Conservation (phyloP, 768 basidiomycete genomes). For the Kwoniella botswanensis region DNA sequence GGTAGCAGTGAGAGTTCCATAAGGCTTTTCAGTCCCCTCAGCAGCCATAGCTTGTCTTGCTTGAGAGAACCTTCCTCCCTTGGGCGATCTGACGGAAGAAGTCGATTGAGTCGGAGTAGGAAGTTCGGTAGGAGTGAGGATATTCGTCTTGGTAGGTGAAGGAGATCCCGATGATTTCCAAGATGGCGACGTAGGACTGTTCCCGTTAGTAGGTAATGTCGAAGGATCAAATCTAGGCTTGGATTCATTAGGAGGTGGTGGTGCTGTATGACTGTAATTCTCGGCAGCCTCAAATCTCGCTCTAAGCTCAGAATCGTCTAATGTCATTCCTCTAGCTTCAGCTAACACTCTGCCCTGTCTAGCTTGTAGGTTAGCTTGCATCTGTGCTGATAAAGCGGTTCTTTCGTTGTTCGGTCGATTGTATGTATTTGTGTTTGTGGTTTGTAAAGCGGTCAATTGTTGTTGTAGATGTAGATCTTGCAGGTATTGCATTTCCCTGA, state of each 20-base stretch:
- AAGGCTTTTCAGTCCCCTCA: constrained; percentile 17
- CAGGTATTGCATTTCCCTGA: constrained; percentile 25
- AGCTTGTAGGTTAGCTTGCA: constrained; percentile 24
- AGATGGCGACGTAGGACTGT: constrained; percentile 19
- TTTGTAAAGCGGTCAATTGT: constrained; percentile 28
- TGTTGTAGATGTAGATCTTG: constrained; percentile 37
- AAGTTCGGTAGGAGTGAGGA: constrained; percentile 7
- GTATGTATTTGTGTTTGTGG: constrained; percentile 1
- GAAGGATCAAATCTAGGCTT: not conserved
- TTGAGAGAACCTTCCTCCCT: constrained; percentile 36
- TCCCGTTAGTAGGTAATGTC: constrained; percentile 1
- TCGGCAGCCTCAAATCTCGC: constrained; percentile 26
- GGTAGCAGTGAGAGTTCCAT: constrained; percentile 21
- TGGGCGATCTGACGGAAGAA: constrained; percentile 17
- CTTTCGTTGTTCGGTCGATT: constrained; percentile 14
- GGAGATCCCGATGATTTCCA: constrained; percentile 22
- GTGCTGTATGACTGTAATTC: not conserved
- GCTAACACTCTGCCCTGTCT: constrained; percentile 21
- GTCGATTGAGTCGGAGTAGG: constrained; percentile 4
- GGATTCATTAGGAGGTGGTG: constrained; percentile 3
- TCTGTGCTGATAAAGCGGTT: constrained; percentile 22
- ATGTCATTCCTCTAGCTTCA: constrained; percentile 21
- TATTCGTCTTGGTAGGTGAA: constrained; percentile 23
- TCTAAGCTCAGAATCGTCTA: constrained; percentile 26
- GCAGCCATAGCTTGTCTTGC: constrained; percentile 37